A percentile compares a stretch with the other conserved stretches of the same genome.
phyloP scores from a whole-genome alignment of 192 early-diverging fungal genomes.

The Dispira parvispora region DNA sequence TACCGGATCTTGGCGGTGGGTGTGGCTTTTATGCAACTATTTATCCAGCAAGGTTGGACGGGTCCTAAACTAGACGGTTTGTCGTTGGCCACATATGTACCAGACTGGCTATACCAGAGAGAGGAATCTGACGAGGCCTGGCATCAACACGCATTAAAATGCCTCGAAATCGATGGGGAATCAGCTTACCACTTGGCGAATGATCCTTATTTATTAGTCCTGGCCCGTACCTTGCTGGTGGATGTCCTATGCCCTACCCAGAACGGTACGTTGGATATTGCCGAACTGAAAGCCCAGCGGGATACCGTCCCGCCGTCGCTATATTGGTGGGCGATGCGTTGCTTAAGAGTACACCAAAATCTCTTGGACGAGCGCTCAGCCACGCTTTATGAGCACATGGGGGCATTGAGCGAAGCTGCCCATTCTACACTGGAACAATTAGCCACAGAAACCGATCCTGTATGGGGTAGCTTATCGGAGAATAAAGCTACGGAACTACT shows the following conservation, averaged over 20 bases:
- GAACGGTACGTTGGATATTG: neutral
- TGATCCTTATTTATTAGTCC: slow-evolving; percentile 42
- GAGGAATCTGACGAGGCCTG: slow-evolving; percentile 12
- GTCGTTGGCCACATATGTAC: slow-evolving; percentile 40
- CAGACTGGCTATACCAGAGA: slow-evolving; percentile 19
- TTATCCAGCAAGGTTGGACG: slow-evolving; percentile 80
- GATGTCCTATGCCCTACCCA: slow-evolving; percentile 19
- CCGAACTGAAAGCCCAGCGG: slow-evolving; percentile 9
- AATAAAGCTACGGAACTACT: neutral
- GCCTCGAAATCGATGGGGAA: slow-evolving; percentile 63
- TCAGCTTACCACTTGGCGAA: slow-evolving; percentile 65
- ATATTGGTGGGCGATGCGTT: slow-evolving; percentile 62
- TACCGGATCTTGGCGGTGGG: slow-evolving; percentile 36
- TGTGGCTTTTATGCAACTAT: slow-evolving; percentile 55
- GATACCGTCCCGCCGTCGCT: slow-evolving; percentile 18
- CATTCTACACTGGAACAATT: slow-evolving; percentile 13
- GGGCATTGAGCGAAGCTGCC: slow-evolving; percentile 12
- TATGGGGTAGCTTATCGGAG: neutral
- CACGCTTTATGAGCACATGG: slow-evolving; percentile 14
- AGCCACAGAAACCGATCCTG: neutral
- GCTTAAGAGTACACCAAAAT: slow-evolving; percentile 58
- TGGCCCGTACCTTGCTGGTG: slow-evolving; percentile 49
- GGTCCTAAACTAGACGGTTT: slow-evolving; percentile 49
- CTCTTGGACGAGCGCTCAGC: slow-evolving; percentile 31
- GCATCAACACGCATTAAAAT: slow-evolving; percentile 27